phyloP scores from a whole-genome alignment of 768 basidiomycete species.

The Dioszegia hungarica region DNA sequence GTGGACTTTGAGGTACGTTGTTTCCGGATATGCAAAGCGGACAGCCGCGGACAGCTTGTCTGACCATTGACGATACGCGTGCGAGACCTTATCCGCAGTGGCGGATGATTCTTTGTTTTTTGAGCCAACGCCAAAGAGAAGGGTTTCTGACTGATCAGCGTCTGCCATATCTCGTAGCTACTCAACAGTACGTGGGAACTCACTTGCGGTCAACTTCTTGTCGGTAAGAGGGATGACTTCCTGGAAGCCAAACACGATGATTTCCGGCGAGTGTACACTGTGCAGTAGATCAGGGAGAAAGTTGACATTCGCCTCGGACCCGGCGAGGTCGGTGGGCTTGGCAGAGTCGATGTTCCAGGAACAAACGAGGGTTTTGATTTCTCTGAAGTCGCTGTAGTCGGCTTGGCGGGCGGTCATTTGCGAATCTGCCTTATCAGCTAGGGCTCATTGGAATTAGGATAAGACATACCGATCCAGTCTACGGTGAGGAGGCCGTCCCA shows the following conservation, averaged over 20 bases:
- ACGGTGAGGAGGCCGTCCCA: constrained; percentile 86
- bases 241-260: constrained; percentile 91
- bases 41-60: constrained; percentile 72
- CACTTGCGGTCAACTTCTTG: constrained; percentile 76
- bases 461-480: constrained; percentile 79
- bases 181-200: constrained; percentile 20
- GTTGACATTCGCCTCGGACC: constrained; percentile 64
- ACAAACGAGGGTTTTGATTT: constrained; percentile 69
- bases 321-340: constrained; percentile 67
- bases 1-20: constrained; percentile 73
- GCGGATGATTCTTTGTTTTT: constrained; percentile 62
- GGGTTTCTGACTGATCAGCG: constrained; percentile 58
- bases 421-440: constrained; percentile 56
- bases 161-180: too few species aligned
- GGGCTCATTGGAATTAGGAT: background rate
- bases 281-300: constrained; percentile 74
- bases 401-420: constrained; percentile 70
- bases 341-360: constrained; percentile 93
- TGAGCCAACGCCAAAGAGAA: constrained; percentile 71
- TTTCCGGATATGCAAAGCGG: constrained; percentile 65
- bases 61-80: constrained; percentile 82
- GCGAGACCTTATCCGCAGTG: constrained; percentile 75
- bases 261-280: constrained; percentile 72
- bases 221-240: constrained; percentile 94
- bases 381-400: constrained; percentile 72